Percentiles rank a stretch among this genome's conserved stretches.
Evolutionary conservation across 2,329 filamentous ascomycete species (phyloP).

Genomic region (Alternaria longipes): DNA sequence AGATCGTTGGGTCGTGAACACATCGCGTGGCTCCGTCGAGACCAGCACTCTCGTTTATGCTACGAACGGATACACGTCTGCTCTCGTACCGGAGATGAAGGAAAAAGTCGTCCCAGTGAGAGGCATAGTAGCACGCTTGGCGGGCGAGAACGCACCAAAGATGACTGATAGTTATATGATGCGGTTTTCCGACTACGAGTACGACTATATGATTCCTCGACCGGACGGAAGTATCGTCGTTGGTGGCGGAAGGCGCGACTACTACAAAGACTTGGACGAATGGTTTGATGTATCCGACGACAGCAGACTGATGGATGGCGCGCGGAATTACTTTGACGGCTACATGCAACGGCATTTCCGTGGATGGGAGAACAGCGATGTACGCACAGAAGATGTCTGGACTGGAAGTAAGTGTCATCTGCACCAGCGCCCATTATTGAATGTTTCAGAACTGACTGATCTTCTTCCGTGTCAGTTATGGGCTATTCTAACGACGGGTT

Average conservation of each 20-base stretch:
- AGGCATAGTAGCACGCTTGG: constrained; percentile 24
- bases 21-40: constrained; percentile 18
- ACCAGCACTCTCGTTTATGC: constrained; percentile 25
- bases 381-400: constrained; percentile 29
- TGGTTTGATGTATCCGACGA: constrained; percentile 30
- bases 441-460: not conserved
- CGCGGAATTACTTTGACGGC: constrained; percentile 34
- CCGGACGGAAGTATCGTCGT: constrained; percentile 15
- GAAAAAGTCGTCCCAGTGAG: constrained; percentile 49
- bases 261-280: constrained; percentile 34
- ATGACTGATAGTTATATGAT: constrained; percentile 48
- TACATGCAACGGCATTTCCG: constrained; percentile 39
- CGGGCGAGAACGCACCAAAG: constrained; percentile 14
- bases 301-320: constrained; percentile 28
- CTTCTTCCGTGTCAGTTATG: constrained; percentile 14
- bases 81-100: constrained; percentile 45
- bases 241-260: constrained; percentile 34
- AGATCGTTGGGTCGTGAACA: constrained; percentile 9
- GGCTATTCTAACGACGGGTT: constrained; percentile 26
- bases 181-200: constrained; percentile 60
- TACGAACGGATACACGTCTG: constrained; percentile 34
- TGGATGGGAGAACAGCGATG: constrained; percentile 32
- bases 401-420: constrained; percentile 33
- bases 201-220: constrained; percentile 60
- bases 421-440: not conserved